Base-by-base conservation (phyloP, 2,329 filamentous ascomycete genomes). In the Epichloe amarillans region DNA sequence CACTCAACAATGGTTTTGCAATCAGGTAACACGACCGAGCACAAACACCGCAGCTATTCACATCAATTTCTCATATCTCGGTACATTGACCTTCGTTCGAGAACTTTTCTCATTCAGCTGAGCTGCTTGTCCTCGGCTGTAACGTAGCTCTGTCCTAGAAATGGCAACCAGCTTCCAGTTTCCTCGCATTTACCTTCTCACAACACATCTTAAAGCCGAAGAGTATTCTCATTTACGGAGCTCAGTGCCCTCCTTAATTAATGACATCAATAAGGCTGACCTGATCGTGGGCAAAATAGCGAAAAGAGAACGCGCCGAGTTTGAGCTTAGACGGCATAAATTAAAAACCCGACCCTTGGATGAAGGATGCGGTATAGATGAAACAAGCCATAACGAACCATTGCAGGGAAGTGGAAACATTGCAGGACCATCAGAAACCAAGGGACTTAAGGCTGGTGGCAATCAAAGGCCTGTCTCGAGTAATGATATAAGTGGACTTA, bases 251-350 rank as follows among this genome's bases (percentile, higher is more conserved):
- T 75, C 73, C 0, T 63, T 93, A 49, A 90, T 87, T 0, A 83
- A 84, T 52, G 79, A 91, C 63, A 71, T 84, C 49, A 71, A 73
- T 14, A 84, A 91, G 64, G 88, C 88, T 1, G 73, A 77, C 4
- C 65, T 96, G 3, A 72, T 95, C 2, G 64, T 97, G 33, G 88
- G 86, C 2, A 87, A 82, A 56, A 75, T 95, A 36, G 73, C 74
- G 0, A 83, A 79, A 50, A 82, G 79, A 56, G 76, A 80, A 58
- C 77, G 91, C 17, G 88, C 88, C 1, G 73, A 78, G 45, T 82
- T 94, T 58, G 91, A 97, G 66, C 70, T 97, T 54, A 76, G 87
- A 49, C 75, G 79, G 6, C 75, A 79, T 44, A 82, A 80, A 14
- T 58, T 95, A 2, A 63, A 67, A 40, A 80, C 81, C 0, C 71